Conservation (phyloP, 164 flowering plant genomes). For the Taxillus chinensis region DNA sequence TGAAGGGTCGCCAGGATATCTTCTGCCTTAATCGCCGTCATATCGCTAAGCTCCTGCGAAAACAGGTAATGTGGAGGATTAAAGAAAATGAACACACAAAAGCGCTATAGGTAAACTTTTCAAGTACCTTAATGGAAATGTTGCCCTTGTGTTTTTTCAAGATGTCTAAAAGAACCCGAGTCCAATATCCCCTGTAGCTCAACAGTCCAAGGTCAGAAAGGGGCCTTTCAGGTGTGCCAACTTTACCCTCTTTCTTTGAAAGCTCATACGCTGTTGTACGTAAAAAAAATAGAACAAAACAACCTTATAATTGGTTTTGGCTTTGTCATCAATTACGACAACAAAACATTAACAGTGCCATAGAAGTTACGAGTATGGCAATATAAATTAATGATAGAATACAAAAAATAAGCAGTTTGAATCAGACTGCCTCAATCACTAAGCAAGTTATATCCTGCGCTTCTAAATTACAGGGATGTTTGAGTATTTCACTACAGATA, state of each 20-base stretch:
- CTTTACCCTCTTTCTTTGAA: conserved; percentile 94
- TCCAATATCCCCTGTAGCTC: conserved; percentile 99
- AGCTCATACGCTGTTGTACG: conserved; percentile 68
- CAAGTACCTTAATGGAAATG: conserved; percentile 79
- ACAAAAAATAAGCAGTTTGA: too few species aligned
- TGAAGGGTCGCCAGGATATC: conserved; percentile 84
- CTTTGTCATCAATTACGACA: too few species aligned
- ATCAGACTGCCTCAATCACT: too few species aligned
- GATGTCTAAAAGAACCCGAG: conserved; percentile 84
- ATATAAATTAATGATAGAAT: too few species aligned
- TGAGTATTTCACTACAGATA: too few species aligned
- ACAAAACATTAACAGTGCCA: too few species aligned
- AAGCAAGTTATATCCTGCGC: too few species aligned
- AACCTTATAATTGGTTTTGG: too few species aligned
- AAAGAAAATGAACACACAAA: neutral
- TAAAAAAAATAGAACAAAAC: too few species aligned
- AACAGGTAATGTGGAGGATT: neutral
- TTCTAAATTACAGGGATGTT: too few species aligned
- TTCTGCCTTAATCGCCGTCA: conserved; percentile 92
- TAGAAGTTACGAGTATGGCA: too few species aligned
- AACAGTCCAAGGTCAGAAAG: conserved; percentile 89
- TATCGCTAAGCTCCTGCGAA: conserved; percentile 91
- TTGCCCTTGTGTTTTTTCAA: conserved; percentile 93
- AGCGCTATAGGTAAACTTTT: neutral
- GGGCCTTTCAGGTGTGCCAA: conserved; percentile 96